Percentiles rank a stretch among this genome's conserved stretches.
Conservation (phyloP, 768 basidiomycete genomes). For the Bullera alba region DNA sequence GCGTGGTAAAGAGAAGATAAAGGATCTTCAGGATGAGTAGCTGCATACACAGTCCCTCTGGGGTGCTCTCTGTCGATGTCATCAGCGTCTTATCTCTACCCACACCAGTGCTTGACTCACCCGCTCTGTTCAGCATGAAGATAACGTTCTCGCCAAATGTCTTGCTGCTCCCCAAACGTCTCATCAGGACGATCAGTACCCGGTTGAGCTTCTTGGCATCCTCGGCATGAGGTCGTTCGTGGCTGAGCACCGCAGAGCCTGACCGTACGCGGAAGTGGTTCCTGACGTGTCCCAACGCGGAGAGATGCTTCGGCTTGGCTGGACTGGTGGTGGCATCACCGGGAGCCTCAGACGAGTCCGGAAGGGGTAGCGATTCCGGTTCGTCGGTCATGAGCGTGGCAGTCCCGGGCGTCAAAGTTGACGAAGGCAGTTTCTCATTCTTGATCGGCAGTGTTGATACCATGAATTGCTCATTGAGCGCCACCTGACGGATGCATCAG, state of each 20-base stretch:
- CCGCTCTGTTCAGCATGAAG: slow-evolving; percentile 93
- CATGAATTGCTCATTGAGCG: slow-evolving; percentile 98
- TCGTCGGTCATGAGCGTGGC: background rate
- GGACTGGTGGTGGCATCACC: background rate
- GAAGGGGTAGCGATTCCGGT: background rate
- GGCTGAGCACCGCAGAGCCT: slow-evolving; percentile 9
- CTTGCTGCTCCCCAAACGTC: slow-evolving; percentile 76
- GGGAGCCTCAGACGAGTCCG: background rate
- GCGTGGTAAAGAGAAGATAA: slow-evolving; percentile 88
- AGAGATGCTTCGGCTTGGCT: slow-evolving; percentile 1
- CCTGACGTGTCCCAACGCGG: slow-evolving; percentile 14
- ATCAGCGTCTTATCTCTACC: background rate
- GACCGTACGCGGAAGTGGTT: slow-evolving; percentile 25
- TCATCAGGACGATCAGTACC: slow-evolving; percentile 72
- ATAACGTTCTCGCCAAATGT: slow-evolving; percentile 98
- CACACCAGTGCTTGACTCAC: slow-evolving; percentile 51
- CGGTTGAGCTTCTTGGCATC: slow-evolving; percentile 55
- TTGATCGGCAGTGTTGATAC: slow-evolving; percentile 59
- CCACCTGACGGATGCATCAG: slow-evolving; percentile 54
- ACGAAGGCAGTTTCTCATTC: slow-evolving; percentile 3
- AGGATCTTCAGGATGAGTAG: slow-evolving; percentile 87
- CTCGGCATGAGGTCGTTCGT: slow-evolving; percentile 44
- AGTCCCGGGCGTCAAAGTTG: slow-evolving; percentile 6
- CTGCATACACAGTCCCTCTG: slow-evolving; percentile 92
- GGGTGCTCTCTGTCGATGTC: slow-evolving; percentile 58